Conservation (phyloP, 495 filamentous ascomycete species). For the Penicillium maclennaniae region DNA sequence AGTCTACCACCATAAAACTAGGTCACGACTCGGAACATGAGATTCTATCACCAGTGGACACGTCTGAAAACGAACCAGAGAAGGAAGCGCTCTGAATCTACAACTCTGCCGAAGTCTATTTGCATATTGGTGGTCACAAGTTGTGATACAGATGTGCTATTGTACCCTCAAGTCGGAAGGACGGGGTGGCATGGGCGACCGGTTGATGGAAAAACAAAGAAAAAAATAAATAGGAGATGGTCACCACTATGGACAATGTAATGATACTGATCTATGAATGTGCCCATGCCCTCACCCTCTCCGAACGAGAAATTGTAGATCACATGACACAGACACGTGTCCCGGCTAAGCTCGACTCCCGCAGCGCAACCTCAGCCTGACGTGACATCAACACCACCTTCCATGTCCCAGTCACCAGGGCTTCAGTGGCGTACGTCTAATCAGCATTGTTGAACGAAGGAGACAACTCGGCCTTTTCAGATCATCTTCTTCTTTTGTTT, state of each 20-base stretch:
- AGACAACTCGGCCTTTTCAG: neutral
- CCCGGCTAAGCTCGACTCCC: neutral
- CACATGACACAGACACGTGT: neutral
- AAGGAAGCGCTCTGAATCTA: neutral
- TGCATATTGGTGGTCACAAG: neutral
- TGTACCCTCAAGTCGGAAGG: too few relatives aligned
- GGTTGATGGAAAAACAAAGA: too few relatives aligned
- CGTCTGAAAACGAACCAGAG: neutral
- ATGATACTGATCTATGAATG: too few relatives aligned
- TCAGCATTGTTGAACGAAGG: neutral
- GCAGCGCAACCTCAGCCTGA: constrained; percentile 10
- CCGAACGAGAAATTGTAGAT: too few relatives aligned
- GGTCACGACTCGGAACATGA: neutral
- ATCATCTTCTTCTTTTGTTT: neutral
- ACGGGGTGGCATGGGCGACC: too few relatives aligned
- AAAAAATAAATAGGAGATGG: too few relatives aligned
- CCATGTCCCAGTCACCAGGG: constrained; percentile 4
- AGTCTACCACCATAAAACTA: neutral
- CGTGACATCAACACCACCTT: constrained; percentile 12
- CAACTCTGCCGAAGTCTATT: neutral
- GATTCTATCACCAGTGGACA: neutral
- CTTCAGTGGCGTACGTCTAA: neutral
- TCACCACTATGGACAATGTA: too few relatives aligned
- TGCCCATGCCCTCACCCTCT: too few relatives aligned
- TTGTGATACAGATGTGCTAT: neutral